These are phyloP conservation scores for Discostella stelligera DNA, from an alignment of 352 stramenopile species.

Conservation along the genomic window DNA sequence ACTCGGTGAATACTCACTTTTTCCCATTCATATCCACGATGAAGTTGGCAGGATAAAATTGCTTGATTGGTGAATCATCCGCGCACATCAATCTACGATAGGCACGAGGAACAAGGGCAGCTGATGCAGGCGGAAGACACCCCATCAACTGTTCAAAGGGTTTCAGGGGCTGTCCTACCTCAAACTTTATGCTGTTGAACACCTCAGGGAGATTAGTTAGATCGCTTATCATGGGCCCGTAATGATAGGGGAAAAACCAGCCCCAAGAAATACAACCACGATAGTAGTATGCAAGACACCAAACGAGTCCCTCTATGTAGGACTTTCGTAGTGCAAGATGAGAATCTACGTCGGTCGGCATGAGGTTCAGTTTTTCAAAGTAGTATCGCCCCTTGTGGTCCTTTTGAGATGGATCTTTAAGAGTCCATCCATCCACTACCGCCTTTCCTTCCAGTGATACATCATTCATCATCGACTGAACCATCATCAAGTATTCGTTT, in stretches of 20 bases:
- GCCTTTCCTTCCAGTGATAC: constrained; percentile 45
- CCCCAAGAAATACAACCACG: constrained; percentile 97
- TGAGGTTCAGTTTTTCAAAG: constrained; percentile 88
- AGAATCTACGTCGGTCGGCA: constrained; percentile 69
- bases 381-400: constrained; percentile 88
- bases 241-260: constrained; percentile 99
- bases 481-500: constrained; percentile 70
- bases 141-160: constrained; percentile 97
- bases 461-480: constrained; percentile 65
- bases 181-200: constrained; percentile 89
- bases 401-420: constrained; percentile 55
- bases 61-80: constrained; percentile 93
- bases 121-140: constrained; percentile 94
- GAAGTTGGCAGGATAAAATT: constrained; percentile 90
- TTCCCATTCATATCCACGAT: constrained; percentile 93
- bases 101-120: constrained; percentile 90
- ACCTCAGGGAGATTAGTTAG: constrained; percentile 73
- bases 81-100: constrained; percentile 94
- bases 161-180: constrained; percentile 91
- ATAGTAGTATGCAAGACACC: constrained; percentile 99
- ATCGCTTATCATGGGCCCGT: constrained; percentile 87
- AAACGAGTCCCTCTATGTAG: constrained; percentile 98
- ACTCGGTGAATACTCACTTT: constrained; percentile 35
- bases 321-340: constrained; percentile 90
- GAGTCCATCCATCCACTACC: constrained; percentile 75